Evolutionary conservation across 305 asterid species (phyloP).

Genomic region (Withania somnifera): DNA sequence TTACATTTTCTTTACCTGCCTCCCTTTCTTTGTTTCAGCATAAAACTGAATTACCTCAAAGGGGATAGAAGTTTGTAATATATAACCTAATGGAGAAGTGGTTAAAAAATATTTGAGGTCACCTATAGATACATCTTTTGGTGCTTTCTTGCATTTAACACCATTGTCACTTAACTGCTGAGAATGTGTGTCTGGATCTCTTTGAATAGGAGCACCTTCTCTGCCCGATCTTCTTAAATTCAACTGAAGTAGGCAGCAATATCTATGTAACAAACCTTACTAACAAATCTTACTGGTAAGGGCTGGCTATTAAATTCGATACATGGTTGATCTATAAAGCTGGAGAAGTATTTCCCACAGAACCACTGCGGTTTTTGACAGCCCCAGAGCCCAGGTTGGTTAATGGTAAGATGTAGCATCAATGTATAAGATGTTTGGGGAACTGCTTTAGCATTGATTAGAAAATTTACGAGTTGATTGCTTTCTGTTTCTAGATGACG

Average conservation of each 20-base stretch:
- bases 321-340: neutral
- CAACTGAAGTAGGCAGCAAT: neutral
- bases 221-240: neutral
- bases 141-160: neutral
- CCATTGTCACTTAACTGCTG: neutral
- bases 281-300: too few relatives aligned
- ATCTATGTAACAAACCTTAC: neutral
- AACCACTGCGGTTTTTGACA: neutral
- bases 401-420: neutral
- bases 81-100: neutral
- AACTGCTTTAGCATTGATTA: neutral
- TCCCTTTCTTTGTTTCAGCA: neutral
- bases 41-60: neutral
- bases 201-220: neutral
- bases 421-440: neutral
- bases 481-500: neutral
- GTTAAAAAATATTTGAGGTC: neutral
- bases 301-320: neutral
- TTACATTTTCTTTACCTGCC: neutral
- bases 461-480: neutral
- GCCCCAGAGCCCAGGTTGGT: neutral
- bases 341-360: neutral
- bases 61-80: neutral
- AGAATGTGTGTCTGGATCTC: neutral
- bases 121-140: neutral